A percentile compares a stretch with the other conserved stretches of the same genome.
phyloP scores from a whole-genome alignment of 106 monocot genomes.

The Dioscorea alata region DNA sequence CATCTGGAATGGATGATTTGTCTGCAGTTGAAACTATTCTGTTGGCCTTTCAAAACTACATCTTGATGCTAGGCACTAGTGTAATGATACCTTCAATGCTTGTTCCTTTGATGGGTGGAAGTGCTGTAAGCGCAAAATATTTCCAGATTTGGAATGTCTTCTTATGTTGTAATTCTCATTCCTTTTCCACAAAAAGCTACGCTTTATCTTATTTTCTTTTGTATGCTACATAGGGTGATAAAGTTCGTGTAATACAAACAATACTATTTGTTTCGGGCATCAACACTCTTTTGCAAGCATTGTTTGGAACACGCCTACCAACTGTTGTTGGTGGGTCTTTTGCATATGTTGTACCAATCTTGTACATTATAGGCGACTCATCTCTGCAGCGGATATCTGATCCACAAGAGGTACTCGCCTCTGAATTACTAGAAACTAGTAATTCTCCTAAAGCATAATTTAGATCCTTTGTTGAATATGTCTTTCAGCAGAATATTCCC shows the following conservation, averaged over 20 bases:
- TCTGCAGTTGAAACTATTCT: conserved; percentile 76
- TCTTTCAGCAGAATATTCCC: no score
- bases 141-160: neutral
- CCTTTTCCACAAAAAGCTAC: neutral
- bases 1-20: conserved; percentile 6
- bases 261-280: conserved; percentile 80
- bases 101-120: conserved; percentile 90
- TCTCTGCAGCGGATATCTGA: conserved; percentile 50
- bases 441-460: no score
- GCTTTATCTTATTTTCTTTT: neutral
- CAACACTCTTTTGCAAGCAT: conserved; percentile 78
- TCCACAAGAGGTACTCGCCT: conserved; percentile 49
- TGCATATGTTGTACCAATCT: conserved; percentile 74
- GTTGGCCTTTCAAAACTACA: conserved; percentile 89
- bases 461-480: no score
- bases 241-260: conserved; percentile 76
- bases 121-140: conserved; percentile 44
- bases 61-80: conserved; percentile 74
- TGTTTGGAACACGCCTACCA: conserved; percentile 89
- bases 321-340: conserved; percentile 84
- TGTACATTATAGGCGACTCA: conserved; percentile 71
- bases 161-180: neutral
- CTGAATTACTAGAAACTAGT: neutral
- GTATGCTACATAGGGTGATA: conserved; percentile 44
- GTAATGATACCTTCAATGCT: conserved; percentile 82